A percentile compares a stretch with the other conserved stretches of the same genome.
Conservation (phyloP, 78 protist species). For the Pigoraptor vietnamica region DNA sequence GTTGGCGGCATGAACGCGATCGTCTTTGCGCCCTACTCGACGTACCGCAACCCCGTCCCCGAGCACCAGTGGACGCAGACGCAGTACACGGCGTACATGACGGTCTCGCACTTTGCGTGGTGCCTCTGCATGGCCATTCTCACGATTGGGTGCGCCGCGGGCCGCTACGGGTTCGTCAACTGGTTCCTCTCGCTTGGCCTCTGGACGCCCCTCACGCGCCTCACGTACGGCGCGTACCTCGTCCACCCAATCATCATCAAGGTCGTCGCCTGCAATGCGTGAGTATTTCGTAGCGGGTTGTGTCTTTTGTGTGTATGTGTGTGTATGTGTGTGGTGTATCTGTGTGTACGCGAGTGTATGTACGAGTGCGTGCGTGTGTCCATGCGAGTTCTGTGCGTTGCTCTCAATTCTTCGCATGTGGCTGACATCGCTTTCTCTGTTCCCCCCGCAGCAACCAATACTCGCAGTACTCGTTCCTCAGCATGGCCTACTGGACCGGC, state of each 20-base stretch:
- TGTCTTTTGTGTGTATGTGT: background rate
- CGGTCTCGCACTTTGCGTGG: background rate
- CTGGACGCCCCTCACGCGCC: background rate
- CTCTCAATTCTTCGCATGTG: background rate
- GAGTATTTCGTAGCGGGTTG: background rate
- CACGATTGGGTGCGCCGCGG: background rate
- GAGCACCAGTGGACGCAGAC: background rate
- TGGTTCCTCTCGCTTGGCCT: background rate
- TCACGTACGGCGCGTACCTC: background rate
- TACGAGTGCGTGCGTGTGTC: no score
- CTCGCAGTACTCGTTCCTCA: background rate
- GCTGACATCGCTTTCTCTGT: background rate
- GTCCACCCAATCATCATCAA: background rate
- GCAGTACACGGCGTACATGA: background rate
- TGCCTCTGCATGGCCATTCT: background rate
- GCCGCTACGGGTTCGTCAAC: background rate
- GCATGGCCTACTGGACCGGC: background rate
- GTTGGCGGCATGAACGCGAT: background rate
- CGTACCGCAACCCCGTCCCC: background rate
- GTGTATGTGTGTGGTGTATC: background rate
- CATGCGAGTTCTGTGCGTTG: background rate
- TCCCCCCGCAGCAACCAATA: background rate
- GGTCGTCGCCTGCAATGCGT: background rate
- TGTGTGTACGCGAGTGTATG: background rate
- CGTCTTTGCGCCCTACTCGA: background rate